Percentiles rank a stretch among this genome's conserved stretches.
phyloP scores from a whole-genome alignment of 805 yeast species.

The Candida ipomoeae region DNA sequence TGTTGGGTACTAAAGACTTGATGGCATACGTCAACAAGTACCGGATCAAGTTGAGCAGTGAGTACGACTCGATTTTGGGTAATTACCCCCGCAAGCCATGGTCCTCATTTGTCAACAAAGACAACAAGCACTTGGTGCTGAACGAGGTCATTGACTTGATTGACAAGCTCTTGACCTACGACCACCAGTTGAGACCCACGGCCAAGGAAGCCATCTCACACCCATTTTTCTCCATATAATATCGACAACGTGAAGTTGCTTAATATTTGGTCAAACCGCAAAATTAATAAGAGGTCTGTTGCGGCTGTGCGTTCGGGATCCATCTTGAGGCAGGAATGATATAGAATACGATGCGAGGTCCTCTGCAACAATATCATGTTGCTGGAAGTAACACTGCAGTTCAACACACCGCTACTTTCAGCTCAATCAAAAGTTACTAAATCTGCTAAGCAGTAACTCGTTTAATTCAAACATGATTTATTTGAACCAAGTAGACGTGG shows the following conservation, averaged over 20 bases:
- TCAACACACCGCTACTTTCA: not conserved
- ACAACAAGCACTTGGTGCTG: constrained; percentile 63
- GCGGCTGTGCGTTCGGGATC: constrained; percentile 1
- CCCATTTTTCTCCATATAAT: constrained; percentile 30
- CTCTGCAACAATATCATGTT: not conserved
- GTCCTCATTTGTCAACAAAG: constrained; percentile 67
- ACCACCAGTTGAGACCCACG: constrained; percentile 83
- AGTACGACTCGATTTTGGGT: constrained; percentile 68
- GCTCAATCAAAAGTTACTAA: not conserved
- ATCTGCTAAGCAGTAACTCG: not conserved
- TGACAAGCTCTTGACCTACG: constrained; percentile 75
- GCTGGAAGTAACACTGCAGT: not conserved
- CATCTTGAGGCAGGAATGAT: constrained; percentile 4
- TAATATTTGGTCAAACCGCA: not conserved
- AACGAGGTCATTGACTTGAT: constrained; percentile 74
- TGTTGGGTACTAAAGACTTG: constrained; percentile 80
- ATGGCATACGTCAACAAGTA: constrained; percentile 67
- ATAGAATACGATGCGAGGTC: constrained; percentile 4
- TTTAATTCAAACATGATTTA: not conserved
- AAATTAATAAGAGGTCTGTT: not conserved
- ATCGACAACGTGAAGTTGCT: not conserved
- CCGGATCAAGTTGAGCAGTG: constrained; percentile 63
- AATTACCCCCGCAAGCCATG: constrained; percentile 82
- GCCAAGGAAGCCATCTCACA: constrained; percentile 87
- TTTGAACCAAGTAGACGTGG: no score